A percentile compares a stretch with the other conserved stretches of the same genome.
phyloP scores from a whole-genome alignment of 371 early-diverging fungal genomes.

The Mortierella sp. region DNA sequence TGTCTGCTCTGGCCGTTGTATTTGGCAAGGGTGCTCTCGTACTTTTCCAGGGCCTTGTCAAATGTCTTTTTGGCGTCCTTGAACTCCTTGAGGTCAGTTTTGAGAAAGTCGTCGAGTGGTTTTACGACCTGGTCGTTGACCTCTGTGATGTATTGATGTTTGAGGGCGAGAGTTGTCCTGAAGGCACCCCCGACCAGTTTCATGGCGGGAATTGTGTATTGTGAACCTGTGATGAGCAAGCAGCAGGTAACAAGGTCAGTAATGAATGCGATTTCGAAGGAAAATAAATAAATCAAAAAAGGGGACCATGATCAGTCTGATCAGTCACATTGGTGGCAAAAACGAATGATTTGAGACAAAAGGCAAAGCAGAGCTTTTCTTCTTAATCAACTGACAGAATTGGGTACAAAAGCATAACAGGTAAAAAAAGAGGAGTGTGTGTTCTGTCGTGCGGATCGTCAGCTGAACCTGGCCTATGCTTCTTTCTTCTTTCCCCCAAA shows the following conservation, averaged over 20 bases:
- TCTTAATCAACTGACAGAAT: background rate
- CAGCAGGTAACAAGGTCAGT: background rate
- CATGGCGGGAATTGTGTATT: conserved; percentile 47
- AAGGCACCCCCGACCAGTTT: conserved; percentile 48
- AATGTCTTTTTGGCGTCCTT: conserved; percentile 71
- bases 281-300: background rate
- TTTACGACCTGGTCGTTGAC: conserved; percentile 71
- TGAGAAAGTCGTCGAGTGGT: conserved; percentile 73
- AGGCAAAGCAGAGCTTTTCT: background rate
- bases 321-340: conserved; percentile 13
- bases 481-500: background rate
- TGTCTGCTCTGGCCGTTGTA: conserved; percentile 71
- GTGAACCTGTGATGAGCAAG: conserved; percentile 27
- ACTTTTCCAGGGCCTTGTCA: conserved; percentile 72
- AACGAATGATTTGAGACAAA: background rate
- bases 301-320: conserved; percentile 2
- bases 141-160: conserved; percentile 64
- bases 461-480: background rate
- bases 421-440: background rate
- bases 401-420: background rate
- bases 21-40: conserved; percentile 73
- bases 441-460: conserved; percentile 5
- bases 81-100: conserved; percentile 72
- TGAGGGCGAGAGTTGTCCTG: conserved; percentile 46
- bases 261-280: background rate